Evolutionary conservation across 1,284 basidiomycete species (phyloP).

Genomic region (Apiotrichum laibachii): DNA sequence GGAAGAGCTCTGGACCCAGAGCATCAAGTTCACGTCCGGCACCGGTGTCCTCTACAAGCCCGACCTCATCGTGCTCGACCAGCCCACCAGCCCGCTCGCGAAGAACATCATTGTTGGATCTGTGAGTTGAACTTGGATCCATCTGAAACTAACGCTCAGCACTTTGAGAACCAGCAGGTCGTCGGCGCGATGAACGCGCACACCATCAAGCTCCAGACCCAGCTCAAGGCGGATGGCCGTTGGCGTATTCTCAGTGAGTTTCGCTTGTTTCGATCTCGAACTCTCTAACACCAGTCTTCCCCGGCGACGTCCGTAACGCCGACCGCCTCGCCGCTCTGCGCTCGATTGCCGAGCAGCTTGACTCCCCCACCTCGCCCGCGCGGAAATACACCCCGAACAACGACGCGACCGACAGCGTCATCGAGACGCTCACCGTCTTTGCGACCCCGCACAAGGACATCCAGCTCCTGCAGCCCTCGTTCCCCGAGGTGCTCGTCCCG

Average conservation of each 20-base stretch:
- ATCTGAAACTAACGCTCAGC: slow-evolving; percentile 23
- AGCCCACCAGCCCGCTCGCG: slow-evolving; percentile 6
- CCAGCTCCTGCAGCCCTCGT: slow-evolving; percentile 9
- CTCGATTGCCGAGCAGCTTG: slow-evolving; percentile 54
- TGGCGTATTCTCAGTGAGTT: slow-evolving; percentile 61
- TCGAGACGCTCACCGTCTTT: slow-evolving; percentile 26
- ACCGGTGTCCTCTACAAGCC: slow-evolving; percentile 49
- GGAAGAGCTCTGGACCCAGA: slow-evolving; percentile 16
- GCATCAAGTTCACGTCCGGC: slow-evolving; percentile 25
- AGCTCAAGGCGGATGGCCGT: slow-evolving; percentile 65
- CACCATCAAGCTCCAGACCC: slow-evolving; percentile 65
- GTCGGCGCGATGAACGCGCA: slow-evolving; percentile 64
- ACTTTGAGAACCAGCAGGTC: slow-evolving; percentile 50
- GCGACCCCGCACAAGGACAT: slow-evolving; percentile 20
- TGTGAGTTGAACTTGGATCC: too few relatives aligned
- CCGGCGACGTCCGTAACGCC: slow-evolving; percentile 57
- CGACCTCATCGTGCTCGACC: slow-evolving; percentile 13
- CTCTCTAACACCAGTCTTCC: slow-evolving; percentile 55
- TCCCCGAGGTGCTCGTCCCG: slow-evolving; percentile 23
- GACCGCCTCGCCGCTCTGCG: slow-evolving; percentile 53
- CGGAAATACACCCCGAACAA: slow-evolving; percentile 48
- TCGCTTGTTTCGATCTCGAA: not conserved
- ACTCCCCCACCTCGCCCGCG: slow-evolving; percentile 23
- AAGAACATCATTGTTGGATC: slow-evolving; percentile 57
- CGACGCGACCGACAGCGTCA: slow-evolving; percentile 25